phyloP scores from a whole-genome alignment of 2,329 filamentous ascomycete genomes.

The Cladobotryum mycophilum region DNA sequence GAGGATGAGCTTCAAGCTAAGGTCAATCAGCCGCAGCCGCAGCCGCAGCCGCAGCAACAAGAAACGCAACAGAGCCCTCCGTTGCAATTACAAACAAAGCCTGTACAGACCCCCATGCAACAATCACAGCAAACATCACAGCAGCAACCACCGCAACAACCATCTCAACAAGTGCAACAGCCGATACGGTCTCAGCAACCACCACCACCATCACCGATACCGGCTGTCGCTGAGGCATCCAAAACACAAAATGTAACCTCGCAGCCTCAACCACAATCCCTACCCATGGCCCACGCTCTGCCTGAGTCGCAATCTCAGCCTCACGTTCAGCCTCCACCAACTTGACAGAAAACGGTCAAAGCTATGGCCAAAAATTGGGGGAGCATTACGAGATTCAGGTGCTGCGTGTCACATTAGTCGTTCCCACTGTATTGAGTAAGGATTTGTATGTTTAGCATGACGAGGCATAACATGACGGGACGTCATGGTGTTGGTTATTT shows the following conservation, averaged over 20 bases:
- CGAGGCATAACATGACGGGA: no score
- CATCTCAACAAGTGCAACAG: neutral
- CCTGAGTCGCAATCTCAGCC: neutral
- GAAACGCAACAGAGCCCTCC: neutral
- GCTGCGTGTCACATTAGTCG: no score
- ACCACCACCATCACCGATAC: neutral
- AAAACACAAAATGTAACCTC: neutral
- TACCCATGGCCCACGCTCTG: neutral
- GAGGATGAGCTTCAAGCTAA: neutral
- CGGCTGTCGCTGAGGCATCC: neutral
- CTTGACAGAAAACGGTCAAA: no score
- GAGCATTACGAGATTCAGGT: no score
- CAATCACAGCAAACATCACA: slow-evolving; percentile 1
- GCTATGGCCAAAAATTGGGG: no score
- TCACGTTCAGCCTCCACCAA: neutral
- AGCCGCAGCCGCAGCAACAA: slow-evolving; percentile 1
- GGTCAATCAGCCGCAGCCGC: neutral
- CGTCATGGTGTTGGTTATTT: no score
- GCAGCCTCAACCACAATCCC: slow-evolving; percentile 1
- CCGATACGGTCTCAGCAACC: neutral
- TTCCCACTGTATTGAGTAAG: no score
- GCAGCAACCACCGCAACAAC: neutral
- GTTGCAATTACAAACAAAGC: slow-evolving; percentile 3
- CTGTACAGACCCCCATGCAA: slow-evolving; percentile 3
- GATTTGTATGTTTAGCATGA: no score